A percentile compares a stretch with the other conserved stretches of the same genome.
phyloP scores from a whole-genome alignment of 768 basidiomycete genomes.

The Neoboletus subvelutipes region DNA sequence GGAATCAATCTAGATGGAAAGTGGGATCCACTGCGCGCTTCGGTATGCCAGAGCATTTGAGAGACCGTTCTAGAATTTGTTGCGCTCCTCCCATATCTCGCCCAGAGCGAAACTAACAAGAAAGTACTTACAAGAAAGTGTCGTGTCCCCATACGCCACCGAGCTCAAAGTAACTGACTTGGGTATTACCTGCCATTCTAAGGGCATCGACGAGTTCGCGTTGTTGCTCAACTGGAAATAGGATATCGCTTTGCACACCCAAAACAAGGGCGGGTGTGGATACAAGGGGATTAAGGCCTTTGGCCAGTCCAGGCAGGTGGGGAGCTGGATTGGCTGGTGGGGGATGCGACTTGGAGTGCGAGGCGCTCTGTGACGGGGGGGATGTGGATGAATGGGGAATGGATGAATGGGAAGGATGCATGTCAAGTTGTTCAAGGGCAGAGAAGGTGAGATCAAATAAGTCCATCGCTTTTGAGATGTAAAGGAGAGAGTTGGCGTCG shows the following conservation, averaged over 20 bases:
- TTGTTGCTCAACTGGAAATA: slow-evolving; percentile 97
- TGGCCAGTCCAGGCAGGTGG: slow-evolving; percentile 72
- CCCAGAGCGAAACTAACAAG: not conserved
- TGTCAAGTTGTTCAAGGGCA: slow-evolving; percentile 66
- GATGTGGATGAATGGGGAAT: slow-evolving; percentile 20
- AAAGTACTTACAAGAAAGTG: slow-evolving; percentile 77
- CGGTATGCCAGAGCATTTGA: not conserved
- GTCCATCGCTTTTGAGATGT: slow-evolving; percentile 99
- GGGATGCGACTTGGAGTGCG: slow-evolving; percentile 68
- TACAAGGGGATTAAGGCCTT: slow-evolving; percentile 71
- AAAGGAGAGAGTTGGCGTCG: slow-evolving; percentile 98
- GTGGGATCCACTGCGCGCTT: not conserved
- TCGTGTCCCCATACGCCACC: slow-evolving; percentile 99
- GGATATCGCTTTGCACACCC: slow-evolving; percentile 94
- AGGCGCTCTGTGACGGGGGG: slow-evolving; percentile 31
- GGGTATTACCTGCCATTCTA: slow-evolving; percentile 82
- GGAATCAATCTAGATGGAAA: slow-evolving; percentile 9
- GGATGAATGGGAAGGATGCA: slow-evolving; percentile 37
- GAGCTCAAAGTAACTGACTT: slow-evolving; percentile 94
- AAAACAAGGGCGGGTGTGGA: slow-evolving; percentile 82
- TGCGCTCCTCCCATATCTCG: not conserved
- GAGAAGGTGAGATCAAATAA: slow-evolving; percentile 91
- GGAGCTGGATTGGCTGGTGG: slow-evolving; percentile 72
- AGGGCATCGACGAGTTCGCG: slow-evolving; percentile 92
- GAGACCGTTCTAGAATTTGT: not conserved